Evolutionary conservation across 169 alveolate genomes (phyloP), one percentile per base, ranked within the genome.

Genomic region (Prorocentrum cordatum): DNA sequence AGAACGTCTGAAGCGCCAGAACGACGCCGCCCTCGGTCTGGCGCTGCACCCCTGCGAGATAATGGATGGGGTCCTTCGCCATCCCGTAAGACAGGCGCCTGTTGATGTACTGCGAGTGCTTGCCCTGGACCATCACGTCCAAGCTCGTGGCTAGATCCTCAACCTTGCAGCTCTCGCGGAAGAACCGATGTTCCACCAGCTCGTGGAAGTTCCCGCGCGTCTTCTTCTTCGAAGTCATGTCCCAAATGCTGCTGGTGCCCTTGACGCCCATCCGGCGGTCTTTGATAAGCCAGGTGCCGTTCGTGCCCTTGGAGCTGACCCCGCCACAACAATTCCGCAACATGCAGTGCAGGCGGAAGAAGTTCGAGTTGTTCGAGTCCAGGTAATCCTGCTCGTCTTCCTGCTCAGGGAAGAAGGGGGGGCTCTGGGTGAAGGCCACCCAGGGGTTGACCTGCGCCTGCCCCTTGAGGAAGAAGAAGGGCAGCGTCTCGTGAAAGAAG

Each of bases 1-100:
- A 75, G 86, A 75, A 75, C 24, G 86, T 75, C 72, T 75, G 86
- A 29, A 75, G 29, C 31, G 86, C 50, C 72, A 75, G 64, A 31
- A 75, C 87, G 32, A 75, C 87, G 4, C 87, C 87, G 50, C 87
- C 87, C 61, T 75, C 87, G 12, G 87, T 72, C 87, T 72, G 58
- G 12, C 87, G 87, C 87, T 75, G 87, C 68, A 75, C 87, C 32
- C 73, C 87, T 5, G 87, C 87, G 73, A 75, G 33, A 61, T 75
- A 75, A 31, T 75, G 73, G 35, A 75, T 62, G 1, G 87, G 87
- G 64, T 75, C 58, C 87, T 75, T 75, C 54, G 87, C 87, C 87
- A 75, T 75, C 27, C 87, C 87, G 31, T 45, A 75, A 72, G 87
- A 75, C 87, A 73, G 33, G 14, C 85, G 59, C 29, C 85, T 68